Conservation (phyloP, 495 filamentous ascomycete genomes). For the Ascodesmis nigricans region DNA sequence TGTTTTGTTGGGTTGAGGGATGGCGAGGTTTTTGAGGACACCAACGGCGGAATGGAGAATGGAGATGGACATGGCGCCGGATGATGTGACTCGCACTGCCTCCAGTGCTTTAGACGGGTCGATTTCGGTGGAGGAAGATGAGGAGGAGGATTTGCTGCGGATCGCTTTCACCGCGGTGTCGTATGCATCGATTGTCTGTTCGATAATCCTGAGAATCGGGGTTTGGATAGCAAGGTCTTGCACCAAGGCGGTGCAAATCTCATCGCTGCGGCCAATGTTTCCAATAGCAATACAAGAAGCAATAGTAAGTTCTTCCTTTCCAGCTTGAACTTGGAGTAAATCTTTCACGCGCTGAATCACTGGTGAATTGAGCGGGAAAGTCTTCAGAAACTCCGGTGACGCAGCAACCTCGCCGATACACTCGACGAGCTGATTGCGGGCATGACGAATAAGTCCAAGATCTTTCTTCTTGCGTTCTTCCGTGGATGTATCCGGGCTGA, state of each 20-base stretch:
- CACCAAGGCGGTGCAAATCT: conserved; percentile 36
- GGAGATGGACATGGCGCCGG: conserved; percentile 14
- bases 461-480: conserved; percentile 16
- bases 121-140: not conserved
- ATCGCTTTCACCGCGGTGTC: conserved; percentile 15
- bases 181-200: conserved; percentile 21
- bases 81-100: conserved; percentile 2
- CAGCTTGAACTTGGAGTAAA: conserved; percentile 29
- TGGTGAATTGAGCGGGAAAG: conserved; percentile 29
- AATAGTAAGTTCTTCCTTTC: conserved; percentile 33
- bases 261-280: conserved; percentile 54
- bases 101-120: too few species aligned
- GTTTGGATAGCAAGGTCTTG: conserved; percentile 31
- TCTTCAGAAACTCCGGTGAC: conserved; percentile 20
- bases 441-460: conserved; percentile 20
- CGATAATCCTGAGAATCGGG: conserved; percentile 33
- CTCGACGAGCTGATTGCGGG: conserved; percentile 25
- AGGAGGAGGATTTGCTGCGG: not conserved
- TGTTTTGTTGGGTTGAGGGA: conserved; percentile 40
- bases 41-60: conserved; percentile 43
- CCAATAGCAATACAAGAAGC: conserved; percentile 55
- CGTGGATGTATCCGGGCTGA: too few species aligned
- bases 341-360: conserved; percentile 32
- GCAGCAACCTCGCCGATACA: conserved; percentile 19
- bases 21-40: conserved; percentile 63